Base-by-base conservation (phyloP, 176 grass and related monocot species). In the Saccharum officinarum region DNA sequence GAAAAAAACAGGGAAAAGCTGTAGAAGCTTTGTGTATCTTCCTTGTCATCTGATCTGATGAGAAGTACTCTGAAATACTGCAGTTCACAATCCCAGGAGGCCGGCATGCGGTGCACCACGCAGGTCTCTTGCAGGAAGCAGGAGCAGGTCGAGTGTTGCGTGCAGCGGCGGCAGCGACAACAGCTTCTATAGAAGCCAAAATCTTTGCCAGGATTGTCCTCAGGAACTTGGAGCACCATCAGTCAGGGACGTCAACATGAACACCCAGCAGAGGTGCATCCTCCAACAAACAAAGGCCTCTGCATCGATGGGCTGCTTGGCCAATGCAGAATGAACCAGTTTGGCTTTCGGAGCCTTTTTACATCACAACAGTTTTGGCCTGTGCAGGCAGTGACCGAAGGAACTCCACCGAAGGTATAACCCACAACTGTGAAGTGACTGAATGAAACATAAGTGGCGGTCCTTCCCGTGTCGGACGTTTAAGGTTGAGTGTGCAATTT, bases 51-150 rank as follows among this genome's bases (percentile, higher is more conserved):
- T 86, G 45, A 69, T 84, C 76, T 87, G 34, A 80, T 37, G 36
- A 57, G n/a, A 34, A 31, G 28, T 82, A 50, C 28, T 69, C 28
- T 9, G 20, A 73, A 68, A 79, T 84, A 71, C 86, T 92, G 92
- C 88, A 99, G 97, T 99, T 99, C 87, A 97, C 97, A n/a, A 87
- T 99, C 42, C 97, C 92, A 6, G 94, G 93, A 75, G 94, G 97
- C 49, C 74, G 97, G 69, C 97, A 99, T 68, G 97, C 97, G 1
- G 42, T 85, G 33, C 97, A 99, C 86, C 97, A 99, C 42, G 88
- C 92, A 33, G 66, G 84, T 34, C 92, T 99, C 75, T 73, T 99
- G 75, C 90, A 97, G 82, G 96, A 97, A 87, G 86, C 87, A 81
- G 90, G 90, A 25, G 97, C 97, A 46, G 84, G 84, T 39, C 92